These are phyloP conservation scores for Aspergillus pseudotamarii DNA, from an alignment of 2,329 filamentous ascomycete species.

Conservation along the genomic window DNA sequence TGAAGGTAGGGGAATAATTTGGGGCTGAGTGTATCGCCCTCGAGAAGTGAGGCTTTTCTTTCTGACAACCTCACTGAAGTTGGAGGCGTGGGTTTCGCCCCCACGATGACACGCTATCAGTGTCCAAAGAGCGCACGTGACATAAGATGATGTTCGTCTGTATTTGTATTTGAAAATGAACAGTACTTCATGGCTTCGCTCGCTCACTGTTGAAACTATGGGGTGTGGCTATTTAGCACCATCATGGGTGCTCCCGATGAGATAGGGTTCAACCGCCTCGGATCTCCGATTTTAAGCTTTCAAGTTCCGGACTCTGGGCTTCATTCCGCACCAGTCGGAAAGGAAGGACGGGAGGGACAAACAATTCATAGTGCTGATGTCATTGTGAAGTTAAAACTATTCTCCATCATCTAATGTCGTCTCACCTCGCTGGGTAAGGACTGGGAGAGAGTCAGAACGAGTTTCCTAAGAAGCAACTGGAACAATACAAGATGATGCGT, in stretches of 20 bases:
- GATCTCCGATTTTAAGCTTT: not conserved
- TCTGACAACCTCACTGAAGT: too few relatives aligned
- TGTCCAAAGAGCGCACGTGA: not conserved
- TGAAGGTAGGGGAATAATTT: rapidly evolving
- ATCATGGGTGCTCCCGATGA: not conserved
- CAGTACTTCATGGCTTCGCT: too few relatives aligned
- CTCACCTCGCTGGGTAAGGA: not conserved
- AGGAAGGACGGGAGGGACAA: not conserved
- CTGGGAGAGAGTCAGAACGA: not conserved
- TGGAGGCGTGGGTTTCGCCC: too few relatives aligned
- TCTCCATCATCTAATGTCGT: not conserved
- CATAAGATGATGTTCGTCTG: not conserved
- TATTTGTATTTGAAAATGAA: too few relatives aligned
- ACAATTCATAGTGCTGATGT: not conserved
- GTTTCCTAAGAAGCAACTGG: not conserved
- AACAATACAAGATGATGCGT: not conserved
- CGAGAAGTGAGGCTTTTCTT: not conserved
- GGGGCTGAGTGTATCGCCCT: not conserved
- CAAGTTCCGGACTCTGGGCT: not conserved
- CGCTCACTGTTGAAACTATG: too few relatives aligned
- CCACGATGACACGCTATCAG: too few relatives aligned
- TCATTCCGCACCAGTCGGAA: not conserved
- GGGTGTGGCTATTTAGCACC: too few relatives aligned
- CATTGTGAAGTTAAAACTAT: not conserved
- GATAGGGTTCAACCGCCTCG: not conserved